Evolutionary conservation across 345 rosid species (phyloP), one percentile per base, ranked within the genome.

Genomic region (Aethionema arabicum): DNA sequence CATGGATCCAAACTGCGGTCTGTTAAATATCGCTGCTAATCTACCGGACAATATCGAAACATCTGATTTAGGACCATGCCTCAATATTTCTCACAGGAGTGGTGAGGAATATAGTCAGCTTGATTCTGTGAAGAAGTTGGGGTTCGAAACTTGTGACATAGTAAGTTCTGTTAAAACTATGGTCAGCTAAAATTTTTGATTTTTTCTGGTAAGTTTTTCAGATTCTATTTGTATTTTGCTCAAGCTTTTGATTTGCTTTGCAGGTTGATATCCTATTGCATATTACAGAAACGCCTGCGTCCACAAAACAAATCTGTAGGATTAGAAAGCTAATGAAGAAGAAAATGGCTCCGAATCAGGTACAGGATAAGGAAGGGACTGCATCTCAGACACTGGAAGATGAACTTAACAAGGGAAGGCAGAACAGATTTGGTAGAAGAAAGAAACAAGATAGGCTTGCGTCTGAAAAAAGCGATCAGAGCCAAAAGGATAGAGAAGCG

Each of bases 191-290:
- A 32, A 15, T 8, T 32, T 11, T 40, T 32, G 7, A 11, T 10
- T 13, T 29, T 67, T 47, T 35, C 54, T 42, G 12, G 11, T 32
- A 11, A 30, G 5, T 13, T 8, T 40, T 40, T 40, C n/a, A 13
- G 13, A 51, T 59, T 14, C 32, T 32, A 39, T 44, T 30, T 14
- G 38, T 32, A 39, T 44, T 30, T 51, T 36, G 35, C 56, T 63
- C 52, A 58, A 50, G 10, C 44, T 38, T 61, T 58, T 68, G 52
- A 63, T 68, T 72, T 61, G 16, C 27, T 35, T 53, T 64, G 60
- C 74, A 93, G 99, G 99, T 90, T 68, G 90, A 90, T 75, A 78
- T 90, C 66, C 78, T 93, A 89, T 83, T 85, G 51, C 80, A 83
- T 80, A 69, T 95, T 38, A 80, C 92, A 67, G 92, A 85, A 73